Percentiles rank a stretch among this genome's conserved stretches.
Evolutionary conservation across 306 rosid species (phyloP).

Genomic region (Sicyos edulis): DNA sequence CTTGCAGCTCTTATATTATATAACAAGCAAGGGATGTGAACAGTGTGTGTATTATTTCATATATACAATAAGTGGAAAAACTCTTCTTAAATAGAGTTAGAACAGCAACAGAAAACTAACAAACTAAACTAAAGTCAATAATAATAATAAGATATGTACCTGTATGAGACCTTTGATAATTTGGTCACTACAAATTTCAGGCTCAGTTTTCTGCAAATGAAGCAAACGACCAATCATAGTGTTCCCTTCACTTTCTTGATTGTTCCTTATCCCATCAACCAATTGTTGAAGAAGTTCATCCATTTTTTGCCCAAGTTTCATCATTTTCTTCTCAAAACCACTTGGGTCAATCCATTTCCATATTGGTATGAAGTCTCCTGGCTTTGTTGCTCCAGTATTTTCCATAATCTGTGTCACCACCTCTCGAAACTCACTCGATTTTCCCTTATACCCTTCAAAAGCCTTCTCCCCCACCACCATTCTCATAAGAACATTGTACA

Average conservation of each 20-base stretch:
- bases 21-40: no score
- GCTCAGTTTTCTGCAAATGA: not conserved
- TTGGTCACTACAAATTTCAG: not conserved
- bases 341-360: slow-evolving; percentile 16
- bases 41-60: no score
- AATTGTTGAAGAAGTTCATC: not conserved
- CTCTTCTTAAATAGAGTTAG: no score
- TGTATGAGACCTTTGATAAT: slow-evolving; percentile 17
- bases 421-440: not conserved
- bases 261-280: not conserved
- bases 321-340: not conserved
- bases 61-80: no score
- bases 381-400: not conserved
- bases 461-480: not conserved
- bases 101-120: no score
- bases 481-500: not conserved
- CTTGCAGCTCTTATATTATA: no score
- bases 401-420: not conserved
- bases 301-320: not conserved
- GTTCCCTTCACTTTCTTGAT: not conserved
- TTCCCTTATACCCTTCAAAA: not conserved
- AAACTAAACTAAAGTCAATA: no score
- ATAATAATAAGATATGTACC: not conserved
- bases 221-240: slow-evolving; percentile 8
- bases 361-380: slow-evolving; percentile 1